Evolutionary conservation across 257 asterid genomes (phyloP).

Genomic region (Solanum infundibuliforme): DNA sequence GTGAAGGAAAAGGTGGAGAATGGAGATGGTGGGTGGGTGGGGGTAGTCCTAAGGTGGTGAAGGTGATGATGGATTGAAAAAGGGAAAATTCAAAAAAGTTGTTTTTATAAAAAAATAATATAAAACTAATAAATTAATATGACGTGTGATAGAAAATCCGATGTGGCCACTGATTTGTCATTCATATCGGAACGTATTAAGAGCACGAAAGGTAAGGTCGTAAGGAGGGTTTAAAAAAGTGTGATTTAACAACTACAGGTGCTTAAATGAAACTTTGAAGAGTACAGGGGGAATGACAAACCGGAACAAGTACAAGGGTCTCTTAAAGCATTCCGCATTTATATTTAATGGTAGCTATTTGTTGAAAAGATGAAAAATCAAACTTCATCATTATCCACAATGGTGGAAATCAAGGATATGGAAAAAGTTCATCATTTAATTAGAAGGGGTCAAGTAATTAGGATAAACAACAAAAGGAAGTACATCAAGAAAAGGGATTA

Average conservation of each 20-base stretch:
- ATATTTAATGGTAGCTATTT: neutral
- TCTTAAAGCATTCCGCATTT: neutral
- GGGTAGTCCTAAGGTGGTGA: neutral
- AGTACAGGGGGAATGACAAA: neutral
- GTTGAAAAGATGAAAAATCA: neutral
- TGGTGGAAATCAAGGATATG: neutral
- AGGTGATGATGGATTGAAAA: neutral
- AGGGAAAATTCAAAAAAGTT: neutral
- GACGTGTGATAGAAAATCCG: neutral
- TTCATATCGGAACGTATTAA: neutral
- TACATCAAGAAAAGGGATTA: neutral
- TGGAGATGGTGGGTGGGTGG: neutral
- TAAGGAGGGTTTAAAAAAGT: neutral
- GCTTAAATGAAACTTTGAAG: neutral
- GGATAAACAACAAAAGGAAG: neutral
- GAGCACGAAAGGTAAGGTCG: neutral
- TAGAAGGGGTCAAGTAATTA: neutral
- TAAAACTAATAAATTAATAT: neutral
- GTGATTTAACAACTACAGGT: neutral
- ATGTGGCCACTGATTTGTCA: neutral
- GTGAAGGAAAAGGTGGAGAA: neutral
- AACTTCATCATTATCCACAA: neutral
- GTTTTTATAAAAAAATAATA: neutral
- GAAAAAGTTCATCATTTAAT: neutral
- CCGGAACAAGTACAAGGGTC: neutral